Conservation (phyloP, 805 yeast species). For the Candida chauliodis region DNA sequence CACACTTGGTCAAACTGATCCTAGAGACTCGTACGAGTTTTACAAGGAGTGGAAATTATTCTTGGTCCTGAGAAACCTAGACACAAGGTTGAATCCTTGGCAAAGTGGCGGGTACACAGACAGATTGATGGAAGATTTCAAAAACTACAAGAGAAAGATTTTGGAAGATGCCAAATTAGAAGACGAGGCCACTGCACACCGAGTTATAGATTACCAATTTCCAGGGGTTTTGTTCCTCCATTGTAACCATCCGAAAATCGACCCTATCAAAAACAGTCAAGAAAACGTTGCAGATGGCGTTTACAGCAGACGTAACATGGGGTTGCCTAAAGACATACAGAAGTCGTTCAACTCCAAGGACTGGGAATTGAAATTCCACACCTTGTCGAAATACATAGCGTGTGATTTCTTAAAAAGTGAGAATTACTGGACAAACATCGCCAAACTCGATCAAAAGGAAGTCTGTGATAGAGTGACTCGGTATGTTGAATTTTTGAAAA, state of each 20-base stretch:
- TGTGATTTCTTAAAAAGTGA: conserved; percentile 24
- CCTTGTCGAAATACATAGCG: conserved; percentile 28
- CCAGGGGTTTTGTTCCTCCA: conserved; percentile 30
- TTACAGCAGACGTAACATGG: conserved; percentile 22
- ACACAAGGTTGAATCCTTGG: conserved; percentile 28
- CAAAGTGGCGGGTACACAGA: conserved; percentile 25
- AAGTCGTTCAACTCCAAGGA: conserved; percentile 18
- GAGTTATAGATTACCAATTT: conserved; percentile 10
- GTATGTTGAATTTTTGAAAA: conserved; percentile 22
- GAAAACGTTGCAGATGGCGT: conserved; percentile 8
- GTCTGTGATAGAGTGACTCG: conserved; percentile 20
- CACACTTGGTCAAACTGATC: conserved; percentile 32
- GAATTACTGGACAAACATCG: conserved; percentile 19
- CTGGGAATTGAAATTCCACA: conserved; percentile 34
- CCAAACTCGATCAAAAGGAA: conserved; percentile 12
- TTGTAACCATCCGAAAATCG: conserved; percentile 31
- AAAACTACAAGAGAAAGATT: conserved; percentile 8
- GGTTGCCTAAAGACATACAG: conserved; percentile 16
- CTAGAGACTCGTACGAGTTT: conserved; percentile 18
- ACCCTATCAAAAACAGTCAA: conserved; percentile 20
- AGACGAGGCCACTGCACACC: conserved; percentile 6
- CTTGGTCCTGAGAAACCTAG: conserved; percentile 19
- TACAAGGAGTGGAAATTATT: conserved; percentile 24
- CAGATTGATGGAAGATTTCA: conserved; percentile 19
- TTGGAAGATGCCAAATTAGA: conserved; percentile 9